phyloP scores from a whole-genome alignment of 1,284 basidiomycete species.

The Leccinum laetum region DNA sequence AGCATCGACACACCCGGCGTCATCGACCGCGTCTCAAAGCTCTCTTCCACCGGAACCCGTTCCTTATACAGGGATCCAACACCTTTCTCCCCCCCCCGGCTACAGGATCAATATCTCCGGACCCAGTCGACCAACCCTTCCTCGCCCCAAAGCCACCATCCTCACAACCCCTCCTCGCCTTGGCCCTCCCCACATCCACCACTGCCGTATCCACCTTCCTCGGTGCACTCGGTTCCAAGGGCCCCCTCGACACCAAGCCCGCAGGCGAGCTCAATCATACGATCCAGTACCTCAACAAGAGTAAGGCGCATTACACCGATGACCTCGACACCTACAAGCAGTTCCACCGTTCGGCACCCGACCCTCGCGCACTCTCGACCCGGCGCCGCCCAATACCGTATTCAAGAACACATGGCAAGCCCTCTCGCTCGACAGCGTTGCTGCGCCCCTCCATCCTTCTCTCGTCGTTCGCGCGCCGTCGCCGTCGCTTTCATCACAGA shows the following conservation, averaged over 20 bases:
- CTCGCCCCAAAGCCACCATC: constrained; percentile 26
- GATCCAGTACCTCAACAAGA: constrained; percentile 98
- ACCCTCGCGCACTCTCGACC: no score
- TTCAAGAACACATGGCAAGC: no score
- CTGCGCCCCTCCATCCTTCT: no score
- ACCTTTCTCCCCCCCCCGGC: constrained; percentile 68
- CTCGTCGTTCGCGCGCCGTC: no score
- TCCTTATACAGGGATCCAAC: constrained; percentile 98
- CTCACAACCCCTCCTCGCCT: constrained; percentile 37
- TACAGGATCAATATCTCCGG: constrained; percentile 93
- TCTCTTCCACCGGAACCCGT: constrained; percentile 94
- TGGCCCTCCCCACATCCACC: constrained; percentile 37
- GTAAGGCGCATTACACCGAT: constrained; percentile 92
- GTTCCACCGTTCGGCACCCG: constrained; percentile 47
- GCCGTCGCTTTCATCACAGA: no score
- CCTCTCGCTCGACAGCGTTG: no score
- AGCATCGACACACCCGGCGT: constrained; percentile 99
- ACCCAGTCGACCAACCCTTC: constrained; percentile 54
- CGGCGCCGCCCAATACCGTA: no score
- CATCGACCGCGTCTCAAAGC: constrained; percentile 93
- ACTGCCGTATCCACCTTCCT: constrained; percentile 63
- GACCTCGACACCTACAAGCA: constrained; percentile 97
- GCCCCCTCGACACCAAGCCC: constrained; percentile 44
- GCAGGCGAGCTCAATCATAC: constrained; percentile 93
- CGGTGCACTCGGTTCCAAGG: constrained; percentile 51